Evolutionary conservation across 2,329 filamentous ascomycete species (phyloP).

Genomic region (Exophiala phaeomuriformis): DNA sequence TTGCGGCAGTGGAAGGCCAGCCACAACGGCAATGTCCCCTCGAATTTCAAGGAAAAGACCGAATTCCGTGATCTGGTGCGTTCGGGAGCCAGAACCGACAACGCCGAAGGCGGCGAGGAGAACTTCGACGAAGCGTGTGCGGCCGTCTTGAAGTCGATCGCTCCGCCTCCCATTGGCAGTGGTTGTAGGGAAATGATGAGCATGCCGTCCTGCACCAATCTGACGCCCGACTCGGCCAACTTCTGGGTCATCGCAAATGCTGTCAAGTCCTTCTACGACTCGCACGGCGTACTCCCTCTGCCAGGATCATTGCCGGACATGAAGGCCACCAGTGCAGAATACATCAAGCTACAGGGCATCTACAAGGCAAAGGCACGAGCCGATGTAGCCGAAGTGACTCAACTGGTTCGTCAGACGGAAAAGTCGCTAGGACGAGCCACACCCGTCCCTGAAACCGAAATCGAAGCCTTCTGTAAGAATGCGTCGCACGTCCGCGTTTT

Average conservation of each 20-base stretch:
- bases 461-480: conserved; percentile 92
- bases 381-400: conserved; percentile 68
- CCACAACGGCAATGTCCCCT: conserved; percentile 62
- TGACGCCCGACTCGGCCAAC: conserved; percentile 46
- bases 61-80: conserved; percentile 68
- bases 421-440: conserved; percentile 38
- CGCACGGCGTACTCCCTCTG: conserved; percentile 68
- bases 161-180: conserved; percentile 58
- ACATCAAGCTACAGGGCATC: conserved; percentile 82
- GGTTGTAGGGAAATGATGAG: conserved; percentile 72
- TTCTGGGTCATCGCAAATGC: conserved; percentile 90
- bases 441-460: conserved; percentile 59
- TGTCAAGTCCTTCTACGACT: conserved; percentile 66
- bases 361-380: conserved; percentile 82
- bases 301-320: conserved; percentile 89
- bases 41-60: conserved; percentile 75
- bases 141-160: conserved; percentile 82
- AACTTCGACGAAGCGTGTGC: conserved; percentile 90
- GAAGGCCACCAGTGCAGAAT: conserved; percentile 88
- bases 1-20: conserved; percentile 69
- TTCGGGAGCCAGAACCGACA: conserved; percentile 60
- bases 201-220: conserved; percentile 50
- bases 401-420: conserved; percentile 54
- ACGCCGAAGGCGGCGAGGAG: conserved; percentile 81
- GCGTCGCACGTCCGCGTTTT: conserved; percentile 88